These are phyloP conservation scores for Emergomyces orientalis DNA, from an alignment of 2,329 filamentous ascomycete genomes.

Conservation along the genomic window DNA sequence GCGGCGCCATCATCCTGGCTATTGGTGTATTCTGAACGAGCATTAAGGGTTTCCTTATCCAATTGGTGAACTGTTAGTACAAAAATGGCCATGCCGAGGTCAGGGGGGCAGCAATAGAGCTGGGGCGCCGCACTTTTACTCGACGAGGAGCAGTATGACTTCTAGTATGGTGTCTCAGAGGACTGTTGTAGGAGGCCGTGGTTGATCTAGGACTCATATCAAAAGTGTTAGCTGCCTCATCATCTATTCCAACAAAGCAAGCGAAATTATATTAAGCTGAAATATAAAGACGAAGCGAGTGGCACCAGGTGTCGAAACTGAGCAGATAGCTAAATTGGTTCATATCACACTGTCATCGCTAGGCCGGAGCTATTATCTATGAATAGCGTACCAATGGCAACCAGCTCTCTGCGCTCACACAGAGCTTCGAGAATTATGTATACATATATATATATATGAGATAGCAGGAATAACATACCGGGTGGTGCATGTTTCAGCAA, in stretches of 20 bases:
- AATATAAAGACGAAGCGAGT: background rate
- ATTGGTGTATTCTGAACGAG: constrained; percentile 74
- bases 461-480: constrained; percentile 4
- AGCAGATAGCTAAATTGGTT: background rate
- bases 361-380: background rate
- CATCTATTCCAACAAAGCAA: too few relatives aligned
- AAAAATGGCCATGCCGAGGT: background rate
- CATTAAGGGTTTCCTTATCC: constrained; percentile 77
- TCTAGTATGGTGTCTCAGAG: constrained; percentile 41
- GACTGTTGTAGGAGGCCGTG: constrained; percentile 13
- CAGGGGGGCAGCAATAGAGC: background rate
- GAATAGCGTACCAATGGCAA: background rate
- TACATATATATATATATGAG: background rate
- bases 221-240: background rate
- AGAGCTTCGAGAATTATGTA: background rate
- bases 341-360: background rate
- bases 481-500: background rate
- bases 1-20: constrained; percentile 72
- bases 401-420: background rate
- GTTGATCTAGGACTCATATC: constrained; percentile 9
- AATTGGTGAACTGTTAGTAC: constrained; percentile 6
- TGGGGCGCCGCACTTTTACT: constrained; percentile 48
- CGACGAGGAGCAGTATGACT: constrained; percentile 50
- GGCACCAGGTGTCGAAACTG: background rate
- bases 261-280: background rate